Evolutionary conservation across 805 yeast species (phyloP).

Genomic region (Wickerhamomyces subpelliculosus): DNA sequence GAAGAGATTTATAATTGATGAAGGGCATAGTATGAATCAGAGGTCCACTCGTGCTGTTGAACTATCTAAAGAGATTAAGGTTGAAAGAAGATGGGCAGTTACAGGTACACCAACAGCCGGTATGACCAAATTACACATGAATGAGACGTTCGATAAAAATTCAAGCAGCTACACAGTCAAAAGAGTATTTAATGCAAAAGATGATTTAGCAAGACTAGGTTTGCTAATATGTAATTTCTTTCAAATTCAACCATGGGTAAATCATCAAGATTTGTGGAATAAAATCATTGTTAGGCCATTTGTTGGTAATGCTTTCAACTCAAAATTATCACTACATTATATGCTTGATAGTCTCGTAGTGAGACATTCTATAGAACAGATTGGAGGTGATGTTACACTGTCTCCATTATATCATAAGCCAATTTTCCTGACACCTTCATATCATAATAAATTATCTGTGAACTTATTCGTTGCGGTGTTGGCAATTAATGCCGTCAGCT

Average conservation of each 20-base stretch:
- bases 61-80: conserved; percentile 39
- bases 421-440: conserved; percentile 53
- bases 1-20: conserved; percentile 71
- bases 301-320: conserved; percentile 29
- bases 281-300: conserved; percentile 42
- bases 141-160: conserved; percentile 9
- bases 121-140: conserved; percentile 46
- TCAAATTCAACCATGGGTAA: conserved; percentile 50
- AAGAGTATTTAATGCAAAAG: conserved; percentile 41
- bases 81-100: conserved; percentile 67
- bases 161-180: conserved; percentile 37
- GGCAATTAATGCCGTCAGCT: conserved; percentile 68
- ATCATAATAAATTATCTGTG: conserved; percentile 52
- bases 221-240: conserved; percentile 44
- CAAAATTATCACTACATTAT: conserved; percentile 32
- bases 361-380: conserved; percentile 47
- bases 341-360: conserved; percentile 44
- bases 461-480: conserved; percentile 61
- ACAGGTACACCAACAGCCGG: conserved; percentile 77
- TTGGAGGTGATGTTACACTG: conserved; percentile 46
- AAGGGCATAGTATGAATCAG: conserved; percentile 61
- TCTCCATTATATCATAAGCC: conserved; percentile 57
- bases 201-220: conserved; percentile 51
- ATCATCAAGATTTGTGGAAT: conserved; percentile 41
- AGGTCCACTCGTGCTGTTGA: conserved; percentile 42